Evolutionary conservation across 2,329 filamentous ascomycete species (phyloP).

Genomic region (Elsinoe batatas): DNA sequence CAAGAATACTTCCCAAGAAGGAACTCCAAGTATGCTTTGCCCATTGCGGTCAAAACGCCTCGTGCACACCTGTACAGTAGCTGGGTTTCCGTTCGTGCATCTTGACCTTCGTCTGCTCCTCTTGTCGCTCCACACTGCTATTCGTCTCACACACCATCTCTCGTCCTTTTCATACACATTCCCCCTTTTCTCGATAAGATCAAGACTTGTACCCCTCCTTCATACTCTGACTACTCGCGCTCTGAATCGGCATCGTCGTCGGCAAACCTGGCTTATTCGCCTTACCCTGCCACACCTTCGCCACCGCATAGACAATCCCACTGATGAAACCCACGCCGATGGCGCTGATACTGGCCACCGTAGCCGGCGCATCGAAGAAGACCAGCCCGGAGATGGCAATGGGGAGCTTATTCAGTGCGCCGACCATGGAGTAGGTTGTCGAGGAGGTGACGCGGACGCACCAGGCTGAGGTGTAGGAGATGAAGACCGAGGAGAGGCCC

Average conservation of each 20-base stretch:
- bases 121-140: too few species aligned
- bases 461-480: slow-evolving; percentile 99
- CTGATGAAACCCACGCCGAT: slow-evolving; percentile 87
- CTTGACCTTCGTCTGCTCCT: not conserved
- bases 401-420: slow-evolving; percentile 93
- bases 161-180: not conserved
- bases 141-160: not conserved
- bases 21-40: not conserved
- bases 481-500: slow-evolving; percentile 86
- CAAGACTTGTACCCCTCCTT: slow-evolving; percentile 67
- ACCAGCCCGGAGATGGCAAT: slow-evolving; percentile 85
- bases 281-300: slow-evolving; percentile 73
- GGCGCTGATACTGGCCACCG: slow-evolving; percentile 81
- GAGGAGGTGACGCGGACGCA: slow-evolving; percentile 95
- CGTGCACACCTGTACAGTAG: not conserved
- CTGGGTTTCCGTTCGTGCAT: not conserved
- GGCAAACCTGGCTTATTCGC: slow-evolving; percentile 50
- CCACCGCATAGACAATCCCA: slow-evolving; percentile 80
- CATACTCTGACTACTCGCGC: slow-evolving; percentile 84
- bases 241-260: slow-evolving; percentile 44
- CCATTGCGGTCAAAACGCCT: not conserved
- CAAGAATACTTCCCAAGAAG: not conserved
- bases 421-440: slow-evolving; percentile 98
- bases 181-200: not conserved
- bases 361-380: slow-evolving; percentile 92